phyloP scores from a whole-genome alignment of 2,329 filamentous ascomycete species.

The Paraconiothyrium sp. region DNA sequence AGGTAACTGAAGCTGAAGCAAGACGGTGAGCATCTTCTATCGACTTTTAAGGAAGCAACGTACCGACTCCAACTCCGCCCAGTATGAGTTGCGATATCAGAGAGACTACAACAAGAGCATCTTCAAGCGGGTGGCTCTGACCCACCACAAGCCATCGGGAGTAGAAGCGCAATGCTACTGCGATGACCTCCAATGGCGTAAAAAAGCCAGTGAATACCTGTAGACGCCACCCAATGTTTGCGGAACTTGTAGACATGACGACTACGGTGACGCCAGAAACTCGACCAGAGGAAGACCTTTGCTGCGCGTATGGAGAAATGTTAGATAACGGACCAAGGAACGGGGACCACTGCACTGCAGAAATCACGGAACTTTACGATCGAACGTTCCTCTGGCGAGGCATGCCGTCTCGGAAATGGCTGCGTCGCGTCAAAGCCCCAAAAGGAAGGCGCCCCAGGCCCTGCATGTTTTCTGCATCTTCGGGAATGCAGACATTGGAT shows the following conservation, averaged over 20 bases:
- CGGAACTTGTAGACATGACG: background rate
- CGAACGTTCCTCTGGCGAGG: background rate
- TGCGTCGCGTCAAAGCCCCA: background rate
- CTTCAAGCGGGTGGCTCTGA: slow-evolving; percentile 6
- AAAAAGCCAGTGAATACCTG: slow-evolving; percentile 3
- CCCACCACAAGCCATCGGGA: slow-evolving; percentile 5
- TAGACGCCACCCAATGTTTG: slow-evolving; percentile 7
- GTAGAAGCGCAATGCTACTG: slow-evolving; percentile 4
- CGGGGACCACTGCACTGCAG: background rate
- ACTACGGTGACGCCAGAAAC: background rate
- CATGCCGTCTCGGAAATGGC: background rate
- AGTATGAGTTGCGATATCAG: slow-evolving; percentile 1
- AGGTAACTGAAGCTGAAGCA: slow-evolving; percentile 1
- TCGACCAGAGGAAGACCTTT: background rate
- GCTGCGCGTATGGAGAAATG: background rate
- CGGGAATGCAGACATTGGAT: background rate
- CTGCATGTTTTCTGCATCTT: background rate
- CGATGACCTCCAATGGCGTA: background rate
- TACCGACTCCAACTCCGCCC: slow-evolving; percentile 2
- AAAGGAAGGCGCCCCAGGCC: slow-evolving; percentile 1
- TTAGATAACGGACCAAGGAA: background rate
- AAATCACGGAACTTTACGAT: background rate
- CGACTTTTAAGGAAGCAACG: background rate
- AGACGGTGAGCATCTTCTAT: background rate
- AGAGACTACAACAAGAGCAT: slow-evolving; percentile 5